These are phyloP conservation scores for Nemania serpens DNA, from an alignment of 2,329 filamentous ascomycete genomes.

Conservation along the genomic window DNA sequence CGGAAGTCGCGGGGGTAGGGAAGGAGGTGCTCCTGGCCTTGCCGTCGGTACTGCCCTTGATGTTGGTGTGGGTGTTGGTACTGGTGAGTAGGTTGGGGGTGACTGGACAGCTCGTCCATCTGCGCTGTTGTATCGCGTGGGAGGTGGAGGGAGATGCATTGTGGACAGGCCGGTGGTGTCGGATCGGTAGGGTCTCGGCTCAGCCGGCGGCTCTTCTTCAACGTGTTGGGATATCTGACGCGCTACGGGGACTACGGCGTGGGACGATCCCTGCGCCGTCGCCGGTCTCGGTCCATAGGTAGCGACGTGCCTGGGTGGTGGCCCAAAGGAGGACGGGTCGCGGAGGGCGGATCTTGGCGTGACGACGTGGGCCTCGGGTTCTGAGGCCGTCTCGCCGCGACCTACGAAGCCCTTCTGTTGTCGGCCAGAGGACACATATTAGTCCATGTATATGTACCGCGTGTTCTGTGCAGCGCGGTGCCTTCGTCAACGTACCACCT, in stretches of 20 bases:
- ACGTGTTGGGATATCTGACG: slow-evolving; percentile 39
- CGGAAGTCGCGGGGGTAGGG: slow-evolving; percentile 71
- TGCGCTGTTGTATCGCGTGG: slow-evolving; percentile 55
- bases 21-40: slow-evolving; percentile 48
- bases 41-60: too few relatives aligned
- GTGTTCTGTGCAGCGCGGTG: not conserved
- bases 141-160: slow-evolving; percentile 71
- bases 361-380: slow-evolving; percentile 43
- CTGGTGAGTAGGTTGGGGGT: not conserved
- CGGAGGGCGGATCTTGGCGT: slow-evolving; percentile 71
- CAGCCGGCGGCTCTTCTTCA: slow-evolving; percentile 53
- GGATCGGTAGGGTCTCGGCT: slow-evolving; percentile 62
- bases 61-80: not conserved
- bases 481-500: slow-evolving; percentile 48
- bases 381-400: slow-evolving; percentile 42
- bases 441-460: slow-evolving; percentile 5
- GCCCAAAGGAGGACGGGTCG: slow-evolving; percentile 78
- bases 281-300: slow-evolving; percentile 5
- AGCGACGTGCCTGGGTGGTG: slow-evolving; percentile 70
- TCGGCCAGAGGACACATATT: not conserved
- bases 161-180: slow-evolving; percentile 75
- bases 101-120: slow-evolving; percentile 30
- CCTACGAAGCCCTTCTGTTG: slow-evolving; percentile 53
- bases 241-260: slow-evolving; percentile 30
- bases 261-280: not conserved